Conservation (phyloP, 306 rosid species). For the Malus sylvestris region DNA sequence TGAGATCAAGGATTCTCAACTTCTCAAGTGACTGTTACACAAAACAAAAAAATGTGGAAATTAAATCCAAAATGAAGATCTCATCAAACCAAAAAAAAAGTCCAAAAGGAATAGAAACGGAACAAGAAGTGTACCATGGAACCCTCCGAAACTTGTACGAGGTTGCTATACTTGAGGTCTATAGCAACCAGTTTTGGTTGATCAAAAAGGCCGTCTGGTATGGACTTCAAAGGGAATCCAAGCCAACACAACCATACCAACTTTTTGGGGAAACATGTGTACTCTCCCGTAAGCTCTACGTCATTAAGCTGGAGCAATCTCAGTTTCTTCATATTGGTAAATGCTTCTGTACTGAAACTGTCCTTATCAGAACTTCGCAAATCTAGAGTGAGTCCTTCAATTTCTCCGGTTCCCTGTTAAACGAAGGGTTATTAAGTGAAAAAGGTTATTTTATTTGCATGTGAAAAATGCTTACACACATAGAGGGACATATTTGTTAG, state of each 20-base stretch:
- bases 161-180: conserved; percentile 22
- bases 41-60: no score
- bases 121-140: conserved; percentile 20
- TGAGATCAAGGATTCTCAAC: neutral
- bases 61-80: neutral
- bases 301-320: conserved; percentile 29
- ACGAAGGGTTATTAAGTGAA: neutral
- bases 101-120: neutral
- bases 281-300: conserved; percentile 22
- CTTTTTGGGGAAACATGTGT: conserved; percentile 21
- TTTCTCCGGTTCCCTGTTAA: conserved; percentile 11
- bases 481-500: no score
- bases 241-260: neutral
- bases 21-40: neutral
- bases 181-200: conserved; percentile 19
- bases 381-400: conserved; percentile 16
- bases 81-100: no score
- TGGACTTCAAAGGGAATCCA: neutral
- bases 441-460: no score
- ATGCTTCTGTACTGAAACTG: conserved; percentile 13
- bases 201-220: conserved; percentile 2
- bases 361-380: neutral
- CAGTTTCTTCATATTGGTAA: conserved; percentile 29
- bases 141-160: conserved; percentile 28
- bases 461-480: no score